Conservation (phyloP, 139 green algal species). For the Chlamydomonas incerta region DNA sequence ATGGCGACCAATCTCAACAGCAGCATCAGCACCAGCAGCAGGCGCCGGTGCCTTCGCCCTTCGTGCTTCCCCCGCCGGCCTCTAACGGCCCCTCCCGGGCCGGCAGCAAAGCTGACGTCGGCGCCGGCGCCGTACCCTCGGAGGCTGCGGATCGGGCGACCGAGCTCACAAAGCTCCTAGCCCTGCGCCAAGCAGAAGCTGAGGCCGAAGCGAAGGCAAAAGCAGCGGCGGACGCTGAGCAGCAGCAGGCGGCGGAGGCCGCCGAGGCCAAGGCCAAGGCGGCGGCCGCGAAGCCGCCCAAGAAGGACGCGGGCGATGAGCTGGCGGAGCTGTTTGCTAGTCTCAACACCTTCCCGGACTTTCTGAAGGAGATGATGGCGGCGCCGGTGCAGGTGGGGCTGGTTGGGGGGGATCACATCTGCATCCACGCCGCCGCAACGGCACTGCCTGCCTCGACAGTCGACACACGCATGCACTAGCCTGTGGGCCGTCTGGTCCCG, state of each 20-base stretch:
- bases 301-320: not conserved
- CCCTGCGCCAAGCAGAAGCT: not conserved
- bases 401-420: too few species aligned
- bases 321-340: not conserved
- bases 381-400: not conserved
- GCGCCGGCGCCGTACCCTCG: too few species aligned
- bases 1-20: too few species aligned
- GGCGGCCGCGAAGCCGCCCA: not conserved
- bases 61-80: too few species aligned
- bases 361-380: not conserved
- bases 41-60: too few species aligned
- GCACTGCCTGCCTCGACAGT: too few species aligned
- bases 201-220: not conserved
- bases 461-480: too few species aligned
- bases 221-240: not conserved
- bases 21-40: too few species aligned
- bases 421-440: too few species aligned
- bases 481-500: too few species aligned
- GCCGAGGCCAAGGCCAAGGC: not conserved
- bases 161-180: not conserved
- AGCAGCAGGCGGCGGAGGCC: not conserved
- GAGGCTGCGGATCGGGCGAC: not conserved
- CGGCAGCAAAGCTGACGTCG: too few species aligned
- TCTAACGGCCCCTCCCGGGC: too few species aligned
- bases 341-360: not conserved